Conservation (phyloP, 208 protist species). For the Acanthamoeba healyi region DNA sequence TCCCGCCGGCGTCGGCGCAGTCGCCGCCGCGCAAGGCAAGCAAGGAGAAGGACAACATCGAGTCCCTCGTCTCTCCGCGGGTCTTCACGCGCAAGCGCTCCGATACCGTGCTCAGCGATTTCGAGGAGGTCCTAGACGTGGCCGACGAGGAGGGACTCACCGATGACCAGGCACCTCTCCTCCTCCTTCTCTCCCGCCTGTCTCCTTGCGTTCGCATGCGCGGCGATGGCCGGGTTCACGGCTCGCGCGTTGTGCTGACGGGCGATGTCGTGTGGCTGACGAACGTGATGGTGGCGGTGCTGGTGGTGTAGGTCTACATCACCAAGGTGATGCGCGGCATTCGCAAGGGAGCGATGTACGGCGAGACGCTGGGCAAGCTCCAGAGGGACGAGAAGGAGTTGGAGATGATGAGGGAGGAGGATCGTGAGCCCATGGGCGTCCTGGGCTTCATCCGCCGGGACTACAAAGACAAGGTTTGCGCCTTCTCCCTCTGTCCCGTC, state of each 20-base stretch:
- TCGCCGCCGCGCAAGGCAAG: background rate
- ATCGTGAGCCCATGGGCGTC: background rate
- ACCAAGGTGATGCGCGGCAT: conserved; percentile 39
- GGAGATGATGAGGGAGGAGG: conserved; percentile 12
- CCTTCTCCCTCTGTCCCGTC: background rate
- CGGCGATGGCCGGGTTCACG: no score
- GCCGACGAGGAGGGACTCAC: conserved; percentile 43
- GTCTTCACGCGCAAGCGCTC: conserved; percentile 53
- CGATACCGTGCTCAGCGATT: conserved; percentile 13
- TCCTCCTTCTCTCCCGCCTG: background rate
- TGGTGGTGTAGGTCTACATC: conserved; percentile 7
- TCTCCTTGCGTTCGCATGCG: background rate
- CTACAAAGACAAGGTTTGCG: conserved; percentile 52
- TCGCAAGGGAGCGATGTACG: conserved; percentile 56
- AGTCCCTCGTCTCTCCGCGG: background rate
- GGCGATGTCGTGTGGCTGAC: no score
- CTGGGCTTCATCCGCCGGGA: conserved; percentile 34
- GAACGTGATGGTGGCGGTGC: background rate
- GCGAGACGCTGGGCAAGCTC: conserved; percentile 56
- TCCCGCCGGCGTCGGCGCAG: no score
- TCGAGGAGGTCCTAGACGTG: conserved; percentile 38
- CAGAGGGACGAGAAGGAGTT: conserved; percentile 56
- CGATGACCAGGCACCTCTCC: conserved; percentile 3
- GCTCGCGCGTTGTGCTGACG: no score
- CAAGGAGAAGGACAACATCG: background rate